Evolutionary conservation across 352 stramenopile genomes (phyloP), one percentile per base, ranked within the genome.

Genomic region (Phytophthora macrochlamydospora): DNA sequence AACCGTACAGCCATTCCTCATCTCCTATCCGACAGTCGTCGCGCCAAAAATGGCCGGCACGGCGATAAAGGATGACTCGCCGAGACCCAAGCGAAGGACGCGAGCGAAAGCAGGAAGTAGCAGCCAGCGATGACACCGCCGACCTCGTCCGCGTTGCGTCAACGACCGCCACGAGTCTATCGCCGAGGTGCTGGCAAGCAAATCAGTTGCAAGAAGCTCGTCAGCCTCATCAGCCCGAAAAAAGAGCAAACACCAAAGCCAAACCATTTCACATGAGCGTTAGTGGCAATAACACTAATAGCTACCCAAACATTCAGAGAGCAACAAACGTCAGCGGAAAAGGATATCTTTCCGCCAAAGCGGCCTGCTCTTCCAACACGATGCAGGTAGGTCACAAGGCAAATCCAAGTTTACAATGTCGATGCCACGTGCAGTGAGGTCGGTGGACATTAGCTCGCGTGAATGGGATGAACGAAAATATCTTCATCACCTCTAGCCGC

Each of bases 321-420:
- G 18, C 18, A 24, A 49, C 13, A 32, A 62, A 42, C 4, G 7
- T 32, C 7, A 29, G 32, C 42, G 42, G 58, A 61, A 62, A 80
- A 81, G 75, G 77, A 84, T 87, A 87, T 87, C 51, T 86, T 86
- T 54, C 81, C 82, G 29, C 86, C 86, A 67, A 93, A 94, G 48
- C 86, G 84, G 2, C 86, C 86, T 4, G 81, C 89, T 32, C 86
- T 80, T 32, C 86, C 86, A 37, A 94, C 83, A 30, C 86, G 82
- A 57, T 94, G 86, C 49, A 94, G 71, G 59, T 94, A 93, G 53
- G 86, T 94, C 37, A 83, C 84, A 18, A 84, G 84, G 86, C 11
- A 94, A 56, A 59, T 94, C 86, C 51, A 93, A 45, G 51, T 93
- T 94, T 35, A 92, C 84, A 13, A 94, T 67, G 50, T 94, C 86